Evolutionary conservation across 345 rosid genomes (phyloP), one percentile per base, ranked within the genome.

Genomic region (Lepidium aucheri): DNA sequence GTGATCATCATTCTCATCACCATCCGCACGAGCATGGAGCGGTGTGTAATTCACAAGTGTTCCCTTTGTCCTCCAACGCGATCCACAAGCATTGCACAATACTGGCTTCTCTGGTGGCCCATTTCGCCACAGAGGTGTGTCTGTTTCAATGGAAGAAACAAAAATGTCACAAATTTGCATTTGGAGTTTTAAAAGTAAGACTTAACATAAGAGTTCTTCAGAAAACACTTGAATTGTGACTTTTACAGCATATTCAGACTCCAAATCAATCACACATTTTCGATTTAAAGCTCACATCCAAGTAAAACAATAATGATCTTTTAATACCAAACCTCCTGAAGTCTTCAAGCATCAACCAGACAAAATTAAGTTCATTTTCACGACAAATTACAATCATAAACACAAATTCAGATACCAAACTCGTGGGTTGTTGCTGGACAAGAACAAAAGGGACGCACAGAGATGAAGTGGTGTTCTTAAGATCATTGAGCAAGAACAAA

Each of bases 81-180:
- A 95, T 13, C 99, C 99, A 72, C 99, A 95, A 9, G 99, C 99
- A 83, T 95, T 95, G 84, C 99, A 95, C 40, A 95, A 69, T 6
- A 95, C 94, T 2, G 98, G 99, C 83, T 95, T 95, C 73, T 95
- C 99, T 0, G 97, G 92, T 70, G 98, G 99, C 42, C 99, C 98
- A 65, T 95, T 95, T 52, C 99, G 76, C 99, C 97, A 95, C 30
- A 95, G 77, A 63, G 99, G 98, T 28, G 99, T 91, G 78, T 85
- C 98, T 94, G 72, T 79, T 50, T 16, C 70, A 74, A 24, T 40
- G 15, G 0, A 28, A 65, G 4, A 30, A 39, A 38, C 57, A 59
- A 15, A 15, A 65, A 57, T 38, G 58, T 35, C 61, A 22, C 61
- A 69, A 59, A 50, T 6, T 45, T 68, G 18, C 9, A 16, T 28